A percentile compares a stretch with the other conserved stretches of the same genome.
Conservation (phyloP, 352 stramenopile species). For the Aphanomyces astaci region DNA sequence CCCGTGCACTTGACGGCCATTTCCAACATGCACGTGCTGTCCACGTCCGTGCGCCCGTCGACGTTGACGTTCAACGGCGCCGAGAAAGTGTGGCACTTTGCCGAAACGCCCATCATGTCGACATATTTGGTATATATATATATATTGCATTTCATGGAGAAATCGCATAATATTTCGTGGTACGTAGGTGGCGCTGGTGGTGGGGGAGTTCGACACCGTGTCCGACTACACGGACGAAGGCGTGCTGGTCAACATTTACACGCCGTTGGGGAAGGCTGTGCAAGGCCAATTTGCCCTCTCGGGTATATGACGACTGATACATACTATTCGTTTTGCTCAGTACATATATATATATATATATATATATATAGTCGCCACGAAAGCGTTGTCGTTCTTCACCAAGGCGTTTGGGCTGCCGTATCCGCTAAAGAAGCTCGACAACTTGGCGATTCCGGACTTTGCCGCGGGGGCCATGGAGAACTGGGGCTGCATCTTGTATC, state of each 20-base stretch:
- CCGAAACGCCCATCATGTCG: constrained; percentile 94
- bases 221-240: constrained; percentile 82
- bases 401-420: constrained; percentile 42
- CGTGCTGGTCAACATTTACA: constrained; percentile 94
- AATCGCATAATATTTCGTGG: no score
- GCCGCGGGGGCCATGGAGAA: constrained; percentile 94
- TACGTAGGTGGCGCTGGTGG: constrained; percentile 85
- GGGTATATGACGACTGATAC: no score
- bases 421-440: constrained; percentile 89
- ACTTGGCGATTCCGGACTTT: constrained; percentile 86
- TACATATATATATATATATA: no score
- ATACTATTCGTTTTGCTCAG: no score
- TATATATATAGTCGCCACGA: constrained; percentile 37
- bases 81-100: constrained; percentile 80
- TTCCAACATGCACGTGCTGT: constrained; percentile 94
- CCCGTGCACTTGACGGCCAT: constrained; percentile 87
- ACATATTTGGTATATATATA: constrained; percentile 93
- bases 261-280: constrained; percentile 83
- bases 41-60: constrained; percentile 52
- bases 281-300: constrained; percentile 86
- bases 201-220: constrained; percentile 95
- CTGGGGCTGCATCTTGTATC: constrained; percentile 94
- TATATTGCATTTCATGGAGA: not conserved
- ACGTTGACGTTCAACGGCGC: constrained; percentile 42
- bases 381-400: constrained; percentile 26